Percentiles rank a stretch among this genome's conserved stretches.
phyloP scores from a whole-genome alignment of 2,329 filamentous ascomycete species.

The Botrytis byssoidea region DNA sequence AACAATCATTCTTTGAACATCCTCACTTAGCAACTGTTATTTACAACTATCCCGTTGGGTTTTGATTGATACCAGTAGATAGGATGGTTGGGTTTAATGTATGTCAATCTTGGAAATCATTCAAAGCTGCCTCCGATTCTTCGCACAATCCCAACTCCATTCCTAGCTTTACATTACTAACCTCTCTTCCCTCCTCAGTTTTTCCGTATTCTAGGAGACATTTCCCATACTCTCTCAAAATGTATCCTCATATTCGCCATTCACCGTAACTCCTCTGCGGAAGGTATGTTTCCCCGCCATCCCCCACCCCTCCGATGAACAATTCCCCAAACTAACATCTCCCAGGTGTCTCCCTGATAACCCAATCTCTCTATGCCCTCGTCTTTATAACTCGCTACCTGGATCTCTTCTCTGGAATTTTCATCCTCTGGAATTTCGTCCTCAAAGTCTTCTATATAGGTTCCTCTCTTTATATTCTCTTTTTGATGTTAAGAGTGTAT shows the following conservation, averaged over 20 bases:
- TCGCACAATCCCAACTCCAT: not conserved
- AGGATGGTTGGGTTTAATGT: slow-evolving; percentile 33
- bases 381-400: slow-evolving; percentile 88
- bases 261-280: slow-evolving; percentile 81
- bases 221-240: slow-evolving; percentile 84
- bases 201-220: slow-evolving; percentile 78
- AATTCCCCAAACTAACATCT: not conserved
- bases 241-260: slow-evolving; percentile 88
- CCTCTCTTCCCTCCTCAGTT: slow-evolving; percentile 34
- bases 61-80: not conserved
- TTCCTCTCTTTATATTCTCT: slow-evolving; percentile 82
- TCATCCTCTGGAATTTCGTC: slow-evolving; percentile 67
- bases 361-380: slow-evolving; percentile 79
- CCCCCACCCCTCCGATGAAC: not conserved
- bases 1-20: not conserved
- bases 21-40: not conserved
- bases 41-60: not conserved
- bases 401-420: slow-evolving; percentile 62
- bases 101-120: slow-evolving; percentile 15
- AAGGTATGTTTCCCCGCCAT: slow-evolving; percentile 52
- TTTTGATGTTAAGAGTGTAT: slow-evolving; percentile 81
- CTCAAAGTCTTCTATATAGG: slow-evolving; percentile 89
- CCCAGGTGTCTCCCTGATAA: slow-evolving; percentile 75
- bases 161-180: not conserved
- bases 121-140: not conserved